These are phyloP conservation scores for Nitzschia sp. DNA, from an alignment of 108 stramenopile species.

Conservation along the genomic window DNA sequence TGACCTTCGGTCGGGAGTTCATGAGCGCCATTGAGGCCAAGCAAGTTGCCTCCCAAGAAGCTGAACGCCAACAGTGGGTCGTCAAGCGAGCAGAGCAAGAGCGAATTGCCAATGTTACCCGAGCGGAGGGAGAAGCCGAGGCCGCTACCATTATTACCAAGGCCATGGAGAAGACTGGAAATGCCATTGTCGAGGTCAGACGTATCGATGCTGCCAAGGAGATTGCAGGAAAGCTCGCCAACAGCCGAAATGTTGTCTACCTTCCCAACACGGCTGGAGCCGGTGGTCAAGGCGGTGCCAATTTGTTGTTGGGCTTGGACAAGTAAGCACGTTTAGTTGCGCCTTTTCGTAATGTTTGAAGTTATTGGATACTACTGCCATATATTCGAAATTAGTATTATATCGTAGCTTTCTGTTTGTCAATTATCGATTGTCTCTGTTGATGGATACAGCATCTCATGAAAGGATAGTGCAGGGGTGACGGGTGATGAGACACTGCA, in stretches of 20 bases:
- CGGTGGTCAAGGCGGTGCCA: conserved; percentile 43
- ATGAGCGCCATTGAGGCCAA: conserved; percentile 99
- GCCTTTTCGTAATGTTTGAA: background rate
- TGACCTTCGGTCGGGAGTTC: conserved; percentile 98
- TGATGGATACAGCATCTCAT: too few relatives aligned
- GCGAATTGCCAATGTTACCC: conserved; percentile 93
- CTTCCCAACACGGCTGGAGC: conserved; percentile 78
- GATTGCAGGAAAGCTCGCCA: conserved; percentile 93
- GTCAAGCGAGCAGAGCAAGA: conserved; percentile 97
- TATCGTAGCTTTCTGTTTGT: background rate
- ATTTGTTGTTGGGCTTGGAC: conserved; percentile 50
- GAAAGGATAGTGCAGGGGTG: too few relatives aligned
- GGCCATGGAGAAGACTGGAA: conserved; percentile 94
- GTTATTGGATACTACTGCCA: background rate
- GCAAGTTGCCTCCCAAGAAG: conserved; percentile 99
- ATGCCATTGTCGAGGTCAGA: conserved; percentile 97
- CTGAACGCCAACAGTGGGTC: conserved; percentile 97
- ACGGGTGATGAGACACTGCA: too few relatives aligned
- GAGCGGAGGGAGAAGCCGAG: conserved; percentile 99
- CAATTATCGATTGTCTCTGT: too few relatives aligned
- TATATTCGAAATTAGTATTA: background rate
- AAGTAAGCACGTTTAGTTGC: conserved; percentile 28
- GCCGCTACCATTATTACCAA: conserved; percentile 95
- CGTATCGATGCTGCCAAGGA: conserved; percentile 99
- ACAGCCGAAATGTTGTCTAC: conserved; percentile 93